Evolutionary conservation across 176 grass and related monocot species (phyloP).

Genomic region (Avena insularis): DNA sequence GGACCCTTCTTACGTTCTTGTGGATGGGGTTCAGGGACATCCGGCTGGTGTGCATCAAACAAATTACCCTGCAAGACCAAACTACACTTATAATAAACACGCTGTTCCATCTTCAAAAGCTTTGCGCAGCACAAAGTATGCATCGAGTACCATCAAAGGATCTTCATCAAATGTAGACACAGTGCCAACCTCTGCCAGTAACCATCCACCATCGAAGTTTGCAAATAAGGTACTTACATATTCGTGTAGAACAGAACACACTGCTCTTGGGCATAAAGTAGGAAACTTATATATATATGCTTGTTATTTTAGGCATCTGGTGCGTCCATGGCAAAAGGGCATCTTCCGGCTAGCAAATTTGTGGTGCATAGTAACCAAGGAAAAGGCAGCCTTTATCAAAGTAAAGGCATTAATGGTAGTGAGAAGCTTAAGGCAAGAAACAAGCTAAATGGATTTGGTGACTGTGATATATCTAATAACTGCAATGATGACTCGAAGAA

Average conservation of each 20-base stretch:
- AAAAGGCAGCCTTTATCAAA: slow-evolving; percentile 57
- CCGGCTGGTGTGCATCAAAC: slow-evolving; percentile 57
- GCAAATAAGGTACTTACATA: slow-evolving; percentile 73
- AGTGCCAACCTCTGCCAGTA: slow-evolving; percentile 35
- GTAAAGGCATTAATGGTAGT: slow-evolving; percentile 37
- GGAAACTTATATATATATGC: slow-evolving; percentile 43
- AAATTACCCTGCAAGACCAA: slow-evolving; percentile 55
- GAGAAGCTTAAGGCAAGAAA: slow-evolving; percentile 58
- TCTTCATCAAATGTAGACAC: slow-evolving; percentile 59
- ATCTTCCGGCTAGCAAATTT: slow-evolving; percentile 61
- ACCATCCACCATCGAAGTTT: slow-evolving; percentile 48
- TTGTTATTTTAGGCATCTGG: slow-evolving; percentile 57
- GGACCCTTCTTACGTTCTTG: slow-evolving; percentile 69
- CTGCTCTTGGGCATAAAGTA: slow-evolving; percentile 3
- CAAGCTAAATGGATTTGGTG: slow-evolving; percentile 61
- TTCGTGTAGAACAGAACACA: slow-evolving; percentile 33
- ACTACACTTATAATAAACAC: slow-evolving; percentile 53
- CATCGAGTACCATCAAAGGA: slow-evolving; percentile 56
- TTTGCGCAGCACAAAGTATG: slow-evolving; percentile 42
- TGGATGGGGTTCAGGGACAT: slow-evolving; percentile 71
- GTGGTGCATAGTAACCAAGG: slow-evolving; percentile 58
- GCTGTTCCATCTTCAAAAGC: slow-evolving; percentile 52
- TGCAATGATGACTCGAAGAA: slow-evolving; percentile 46
- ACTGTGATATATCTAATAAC: slow-evolving; percentile 47
- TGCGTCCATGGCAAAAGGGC: slow-evolving; percentile 66